Percentiles rank a stretch among this genome's conserved stretches.
Conservation (phyloP, 2,329 filamentous ascomycete species). For the Alternaria gaisen region DNA sequence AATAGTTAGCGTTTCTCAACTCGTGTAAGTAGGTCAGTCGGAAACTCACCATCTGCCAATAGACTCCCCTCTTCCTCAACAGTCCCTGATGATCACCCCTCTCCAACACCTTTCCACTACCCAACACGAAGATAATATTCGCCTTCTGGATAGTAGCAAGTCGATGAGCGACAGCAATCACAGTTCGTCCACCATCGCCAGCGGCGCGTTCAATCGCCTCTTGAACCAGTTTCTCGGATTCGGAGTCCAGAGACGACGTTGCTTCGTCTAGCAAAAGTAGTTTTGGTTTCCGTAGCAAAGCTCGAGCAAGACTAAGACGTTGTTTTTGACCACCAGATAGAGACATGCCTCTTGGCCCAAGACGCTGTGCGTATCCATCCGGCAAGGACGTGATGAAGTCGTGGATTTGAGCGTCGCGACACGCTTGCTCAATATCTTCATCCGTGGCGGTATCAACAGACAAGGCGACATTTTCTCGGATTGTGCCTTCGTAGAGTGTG, state of each 20-base stretch:
- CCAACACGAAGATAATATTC: slow-evolving; percentile 49
- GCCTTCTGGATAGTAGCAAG: slow-evolving; percentile 51
- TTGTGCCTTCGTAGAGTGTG: slow-evolving; percentile 56
- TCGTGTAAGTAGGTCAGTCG: accelerated
- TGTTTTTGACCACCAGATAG: slow-evolving; percentile 50
- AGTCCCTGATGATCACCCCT: slow-evolving; percentile 43
- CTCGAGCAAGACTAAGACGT: slow-evolving; percentile 45
- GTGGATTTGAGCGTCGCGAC: slow-evolving; percentile 50
- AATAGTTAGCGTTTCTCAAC: not conserved
- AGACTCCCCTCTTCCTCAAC: slow-evolving; percentile 41
- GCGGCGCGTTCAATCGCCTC: slow-evolving; percentile 45
- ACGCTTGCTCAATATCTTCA: slow-evolving; percentile 43
- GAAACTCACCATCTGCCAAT: slow-evolving; percentile 48
- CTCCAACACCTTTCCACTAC: slow-evolving; percentile 46
- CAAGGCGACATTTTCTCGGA: slow-evolving; percentile 51
- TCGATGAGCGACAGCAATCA: slow-evolving; percentile 50
- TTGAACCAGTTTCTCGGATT: slow-evolving; percentile 48
- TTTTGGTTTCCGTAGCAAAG: slow-evolving; percentile 43
- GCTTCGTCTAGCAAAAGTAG: slow-evolving; percentile 50
- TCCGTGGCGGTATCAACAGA: slow-evolving; percentile 44
- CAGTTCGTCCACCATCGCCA: slow-evolving; percentile 36
- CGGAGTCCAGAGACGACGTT: slow-evolving; percentile 44
- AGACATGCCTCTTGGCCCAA: slow-evolving; percentile 49
- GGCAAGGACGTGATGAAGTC: slow-evolving; percentile 50
- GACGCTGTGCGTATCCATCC: slow-evolving; percentile 45